Evolutionary conservation across 2,329 filamentous ascomycete species (phyloP), one percentile per base, ranked within the genome.

Genomic region (Trichoderma pleuroti): DNA sequence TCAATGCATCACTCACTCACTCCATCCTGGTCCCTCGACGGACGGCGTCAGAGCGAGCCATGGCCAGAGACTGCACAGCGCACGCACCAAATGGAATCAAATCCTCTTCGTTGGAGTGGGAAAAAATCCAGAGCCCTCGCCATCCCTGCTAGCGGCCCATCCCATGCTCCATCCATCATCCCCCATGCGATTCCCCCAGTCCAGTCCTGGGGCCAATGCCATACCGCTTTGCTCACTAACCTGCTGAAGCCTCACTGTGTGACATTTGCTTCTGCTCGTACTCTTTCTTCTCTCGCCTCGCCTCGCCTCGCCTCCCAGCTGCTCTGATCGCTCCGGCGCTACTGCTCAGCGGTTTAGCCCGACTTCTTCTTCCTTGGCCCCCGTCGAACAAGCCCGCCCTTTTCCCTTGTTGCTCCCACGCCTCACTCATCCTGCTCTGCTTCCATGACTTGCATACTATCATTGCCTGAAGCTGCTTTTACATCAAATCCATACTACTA

Each of bases 121-220:
- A 12, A 52, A 16, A 16, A 21, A 57, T n/a, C 26, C 54, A 54
- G 34, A 54, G 46, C 46, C 63, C 34, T 32, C 26, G 39, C 9
- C 42, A 64, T 52, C 52, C 64, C 64, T 67, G 64, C 64, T 67
- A 67, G 64, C 32, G 64, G 64, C 64, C 34, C 64, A 59, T 59
- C 32, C 30, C 42, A 42, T 21, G 49, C 32, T n/a, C 64, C 64
- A 67, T 39, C 64, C 49, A 16, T 16, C 16, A 5, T 14, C 21
- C 26, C 28, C 18, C 28, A 59, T 34, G 10, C 56, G 16, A 7
- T 42, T 42, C 52, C 64, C 64, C 64, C 63, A 39, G 30, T 39
- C 36, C 36, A n/a, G n/a, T n/a, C 21, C 18, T 57, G 24, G 42
- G n/a, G 36, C 42, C 42, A 21, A 21, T 46, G 52, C 34, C n/a